Conservation (phyloP, 164 flowering plant genomes). For the Annona cherimola region DNA sequence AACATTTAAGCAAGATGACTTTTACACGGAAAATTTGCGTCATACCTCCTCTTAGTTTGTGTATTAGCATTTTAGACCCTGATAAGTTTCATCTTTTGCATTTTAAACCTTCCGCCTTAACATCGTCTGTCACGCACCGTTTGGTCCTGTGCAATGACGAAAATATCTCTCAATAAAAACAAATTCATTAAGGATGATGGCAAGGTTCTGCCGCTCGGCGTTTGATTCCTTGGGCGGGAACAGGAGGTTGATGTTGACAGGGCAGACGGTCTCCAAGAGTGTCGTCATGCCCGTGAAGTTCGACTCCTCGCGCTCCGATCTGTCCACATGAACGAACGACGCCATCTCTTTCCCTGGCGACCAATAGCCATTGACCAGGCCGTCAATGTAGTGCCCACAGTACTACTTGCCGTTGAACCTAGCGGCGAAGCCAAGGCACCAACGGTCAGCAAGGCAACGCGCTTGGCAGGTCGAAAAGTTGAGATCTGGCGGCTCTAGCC, state of each 20-base stretch:
- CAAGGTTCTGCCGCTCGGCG: constrained; percentile 43
- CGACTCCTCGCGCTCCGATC: constrained; percentile 27
- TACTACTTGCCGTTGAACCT: constrained; percentile 39
- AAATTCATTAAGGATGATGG: constrained; percentile 20
- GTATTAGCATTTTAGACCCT: no score
- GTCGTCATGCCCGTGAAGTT: constrained; percentile 57
- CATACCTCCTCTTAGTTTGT: no score
- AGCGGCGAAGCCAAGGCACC: constrained; percentile 51
- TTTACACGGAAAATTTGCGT: no score
- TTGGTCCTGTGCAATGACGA: no score
- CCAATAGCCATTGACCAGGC: constrained; percentile 52
- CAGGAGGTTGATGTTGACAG: constrained; percentile 49
- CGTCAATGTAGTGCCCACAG: constrained; percentile 44
- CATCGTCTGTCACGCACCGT: no score
- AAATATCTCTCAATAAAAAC: no score
- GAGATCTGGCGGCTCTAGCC: constrained; percentile 1
- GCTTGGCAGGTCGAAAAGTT: constrained; percentile 29
- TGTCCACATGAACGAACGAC: constrained; percentile 44
- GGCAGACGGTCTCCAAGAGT: constrained; percentile 46
- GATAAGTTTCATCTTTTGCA: no score
- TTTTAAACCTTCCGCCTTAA: no score
- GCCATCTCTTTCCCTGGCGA: constrained; percentile 49
- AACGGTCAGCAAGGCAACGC: constrained; percentile 20
- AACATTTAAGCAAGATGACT: no score
- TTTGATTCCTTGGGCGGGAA: constrained; percentile 42